Base-by-base conservation (phyloP, 2,329 filamentous ascomycete genomes). In the Amesomyces nigricolor region DNA sequence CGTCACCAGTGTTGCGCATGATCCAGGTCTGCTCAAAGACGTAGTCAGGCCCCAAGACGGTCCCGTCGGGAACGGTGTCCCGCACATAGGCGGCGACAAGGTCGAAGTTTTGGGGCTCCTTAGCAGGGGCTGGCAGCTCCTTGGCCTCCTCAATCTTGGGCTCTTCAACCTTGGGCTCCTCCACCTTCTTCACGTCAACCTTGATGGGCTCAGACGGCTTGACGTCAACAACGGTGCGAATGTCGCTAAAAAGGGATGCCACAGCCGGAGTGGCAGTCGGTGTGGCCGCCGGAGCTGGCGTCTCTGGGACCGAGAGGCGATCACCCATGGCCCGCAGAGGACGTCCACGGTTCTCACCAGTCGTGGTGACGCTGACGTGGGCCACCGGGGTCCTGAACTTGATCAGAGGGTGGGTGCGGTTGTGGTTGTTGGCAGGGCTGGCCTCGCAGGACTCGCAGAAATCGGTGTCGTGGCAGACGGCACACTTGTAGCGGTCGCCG, bases 391-490 rank as follows among this genome's bases (percentile, higher is more conserved):
- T 95, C 80, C 90, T 95, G 78, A 99, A 91, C 76, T 96, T 96
- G 77, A 99, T 91, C 64, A 99, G 77, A 29, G 94, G 94, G 66
- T 99, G 94, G n/a, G 91, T 95, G 71, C 85, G 86, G 77, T 97
- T 96, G 77, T 99, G 94, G 19, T 75, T 77, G 71, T 95, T 92
- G 61, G 78, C 78, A 7, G 94, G 94, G 65, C 85, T 85, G 47
- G 92, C 90, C 75, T 99, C 95, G 74, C 94, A 99, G 67, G 82
- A 88, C 67, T 88, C 89, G 70, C 94, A 99, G 76, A 96, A 96
- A 72, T 99, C 94, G 35, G 87, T 87, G 70, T 99, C 91, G 67
- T 95, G 80, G 77, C 94, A 99, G 54, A 99, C 87, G 51, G 92
- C 89, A 69, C 94, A 99, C 83, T 99, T 99, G 81, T 94, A 99